Conservation (phyloP, 768 basidiomycete species). For the Amanita brunnescens region DNA sequence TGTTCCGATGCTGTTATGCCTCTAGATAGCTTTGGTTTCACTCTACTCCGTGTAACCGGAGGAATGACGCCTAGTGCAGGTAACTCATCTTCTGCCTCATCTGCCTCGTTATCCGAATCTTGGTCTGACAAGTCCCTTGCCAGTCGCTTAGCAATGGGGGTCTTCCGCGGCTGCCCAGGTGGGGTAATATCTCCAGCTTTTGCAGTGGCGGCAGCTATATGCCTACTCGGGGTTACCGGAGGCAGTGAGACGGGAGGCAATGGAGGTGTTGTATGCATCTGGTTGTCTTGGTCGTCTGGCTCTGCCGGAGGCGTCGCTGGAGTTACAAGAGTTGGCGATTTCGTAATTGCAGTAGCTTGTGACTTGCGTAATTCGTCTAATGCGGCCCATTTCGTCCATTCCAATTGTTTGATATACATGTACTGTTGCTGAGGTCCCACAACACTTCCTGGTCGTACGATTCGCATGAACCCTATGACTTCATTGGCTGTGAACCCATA, state of each 20-base stretch:
- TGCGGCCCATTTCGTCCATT: constrained; percentile 92
- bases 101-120: constrained; percentile 35
- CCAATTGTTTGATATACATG: constrained; percentile 89
- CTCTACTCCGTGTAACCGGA: constrained; percentile 23
- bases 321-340: constrained; percentile 43
- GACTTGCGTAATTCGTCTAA: constrained; percentile 64
- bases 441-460: constrained; percentile 89
- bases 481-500: constrained; percentile 95
- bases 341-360: constrained; percentile 29
- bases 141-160: constrained; percentile 66
- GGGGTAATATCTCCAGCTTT: constrained; percentile 66
- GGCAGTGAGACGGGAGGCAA: constrained; percentile 33
- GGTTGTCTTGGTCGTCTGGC: constrained; percentile 43
- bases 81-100: constrained; percentile 50
- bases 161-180: constrained; percentile 83
- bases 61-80: constrained; percentile 47
- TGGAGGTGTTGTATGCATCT: constrained; percentile 35
- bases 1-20: constrained; percentile 58
- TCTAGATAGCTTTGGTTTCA: constrained; percentile 33
- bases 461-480: constrained; percentile 97
- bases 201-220: constrained; percentile 61
- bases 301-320: constrained; percentile 81
- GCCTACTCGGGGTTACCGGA: constrained; percentile 76
- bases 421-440: constrained; percentile 93
- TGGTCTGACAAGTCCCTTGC: constrained; percentile 66